Evolutionary conservation across 2,329 filamentous ascomycete genomes (phyloP), one percentile per base, ranked within the genome.

Genomic region (Diplodia seriata): DNA sequence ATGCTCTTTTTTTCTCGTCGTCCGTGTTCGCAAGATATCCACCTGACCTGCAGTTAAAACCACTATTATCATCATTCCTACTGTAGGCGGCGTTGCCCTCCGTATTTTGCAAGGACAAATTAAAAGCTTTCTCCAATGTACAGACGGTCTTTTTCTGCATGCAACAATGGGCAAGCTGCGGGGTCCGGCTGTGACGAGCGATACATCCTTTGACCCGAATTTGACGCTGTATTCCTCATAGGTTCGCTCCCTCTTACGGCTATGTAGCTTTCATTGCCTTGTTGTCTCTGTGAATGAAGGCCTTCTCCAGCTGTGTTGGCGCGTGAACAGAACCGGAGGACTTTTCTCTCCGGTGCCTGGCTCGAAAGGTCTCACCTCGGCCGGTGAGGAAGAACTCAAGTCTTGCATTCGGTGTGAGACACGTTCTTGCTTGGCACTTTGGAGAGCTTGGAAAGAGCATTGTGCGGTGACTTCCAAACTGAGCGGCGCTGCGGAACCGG

Each of bases 1-100:
- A 31, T 63, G 38, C 23, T 62, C 29, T 49, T 31, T 7, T 36
- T 38, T 63, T 63, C 15, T 51, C 15, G 14, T n/a, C 20, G 29
- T 33, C 29, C 38, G 23, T 29, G 31, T 51, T 50, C 59, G 31
- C 26, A 51, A 63, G 59, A 63, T 63, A 63, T 63, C 59, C 47
- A 51, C 26, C 15, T 31, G 40, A 63, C 12, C 14, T 49, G 43
- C 29, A 14, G 43, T 31, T 15, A 38, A 36, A 49, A 63, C 38
- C 14, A 38, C 47, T 49, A 51, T 38, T 62, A 12, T 15, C 14
- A 43, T 31, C 49, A 50, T n/a, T 51, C 47, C 9, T 47, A 29
- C 43, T 36, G 20, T 51, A 26, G 59, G 43, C 59, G 43, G 59
- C 31, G 43, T 63, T 51, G 31, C 33, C 33, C 23, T 33, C 50